Percentiles rank a stretch among this genome's conserved stretches.
Evolutionary conservation across 202 grass and related monocot genomes (phyloP).

Genomic region (Schoenoplectus triqueter): DNA sequence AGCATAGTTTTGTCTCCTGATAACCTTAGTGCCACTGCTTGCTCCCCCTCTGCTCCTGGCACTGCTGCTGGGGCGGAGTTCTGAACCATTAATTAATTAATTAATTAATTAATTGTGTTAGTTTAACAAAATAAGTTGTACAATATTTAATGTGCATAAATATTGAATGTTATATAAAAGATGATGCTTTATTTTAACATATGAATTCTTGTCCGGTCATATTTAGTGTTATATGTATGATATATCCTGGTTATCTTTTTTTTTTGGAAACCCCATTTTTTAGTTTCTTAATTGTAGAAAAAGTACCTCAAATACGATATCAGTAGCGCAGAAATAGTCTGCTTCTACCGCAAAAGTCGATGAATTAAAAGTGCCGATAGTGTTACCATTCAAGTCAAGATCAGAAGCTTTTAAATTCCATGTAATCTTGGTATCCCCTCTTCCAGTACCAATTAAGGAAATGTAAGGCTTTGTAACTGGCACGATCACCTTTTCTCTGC

Average conservation of each 20-base stretch:
- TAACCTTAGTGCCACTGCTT: constrained; percentile 82
- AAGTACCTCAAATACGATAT: constrained; percentile 77
- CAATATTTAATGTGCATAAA: no score
- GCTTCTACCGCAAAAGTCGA: constrained; percentile 80
- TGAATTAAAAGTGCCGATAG: constrained; percentile 78
- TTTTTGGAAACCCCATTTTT: not conserved
- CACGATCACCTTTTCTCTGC: constrained; percentile 89
- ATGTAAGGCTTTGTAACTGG: constrained; percentile 85
- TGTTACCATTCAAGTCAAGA: constrained; percentile 42
- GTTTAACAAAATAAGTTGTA: not conserved
- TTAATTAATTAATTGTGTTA: not conserved
- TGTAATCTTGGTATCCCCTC: constrained; percentile 58
- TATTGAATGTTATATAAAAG: no score
- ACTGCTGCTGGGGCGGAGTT: constrained; percentile 66
- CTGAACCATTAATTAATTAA: constrained; percentile 40
- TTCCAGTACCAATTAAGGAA: constrained; percentile 72
- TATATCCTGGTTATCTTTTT: not conserved
- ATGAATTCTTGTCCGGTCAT: no score
- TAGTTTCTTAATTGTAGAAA: not conserved
- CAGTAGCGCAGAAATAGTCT: constrained; percentile 83
- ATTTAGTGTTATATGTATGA: not conserved
- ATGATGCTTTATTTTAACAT: not conserved
- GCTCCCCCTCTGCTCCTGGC: constrained; percentile 67
- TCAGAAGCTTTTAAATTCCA: constrained; percentile 68
- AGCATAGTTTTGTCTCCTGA: constrained; percentile 85